Percentiles rank a stretch among this genome's conserved stretches.
phyloP scores from a whole-genome alignment of 345 rosid species.

The Heritiera fomes region DNA sequence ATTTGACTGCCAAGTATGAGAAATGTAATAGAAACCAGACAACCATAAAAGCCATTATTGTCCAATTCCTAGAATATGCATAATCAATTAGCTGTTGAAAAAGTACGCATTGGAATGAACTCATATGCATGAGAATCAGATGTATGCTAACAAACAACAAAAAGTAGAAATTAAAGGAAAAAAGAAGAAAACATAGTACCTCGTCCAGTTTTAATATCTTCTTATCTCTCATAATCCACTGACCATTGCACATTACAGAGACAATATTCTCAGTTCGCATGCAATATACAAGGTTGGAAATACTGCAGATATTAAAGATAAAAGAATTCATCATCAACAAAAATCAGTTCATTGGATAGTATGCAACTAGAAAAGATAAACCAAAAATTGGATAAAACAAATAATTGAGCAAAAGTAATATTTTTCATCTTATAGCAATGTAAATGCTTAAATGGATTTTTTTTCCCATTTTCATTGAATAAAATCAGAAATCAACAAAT shows the following conservation, averaged over 20 bases:
- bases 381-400: background rate
- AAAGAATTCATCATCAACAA: background rate
- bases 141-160: background rate
- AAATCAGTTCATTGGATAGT: background rate
- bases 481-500: background rate
- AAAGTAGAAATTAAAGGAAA: background rate
- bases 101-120: background rate
- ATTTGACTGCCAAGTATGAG: background rate
- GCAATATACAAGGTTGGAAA: constrained; percentile 61
- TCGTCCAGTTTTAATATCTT: constrained; percentile 56
- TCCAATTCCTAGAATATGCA: background rate
- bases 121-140: background rate
- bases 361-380: background rate
- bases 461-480: background rate
- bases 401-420: background rate
- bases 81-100: background rate
- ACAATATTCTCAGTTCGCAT: constrained; percentile 64
- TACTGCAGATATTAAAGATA: constrained; percentile 40
- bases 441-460: background rate
- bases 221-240: constrained; percentile 72
- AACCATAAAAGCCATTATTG: background rate
- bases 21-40: background rate
- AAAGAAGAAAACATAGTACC: constrained; percentile 29
- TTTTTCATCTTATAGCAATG: background rate
- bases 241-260: constrained; percentile 74